Conservation (phyloP, 1,284 basidiomycete species). For the Boletus hoseneyae region DNA sequence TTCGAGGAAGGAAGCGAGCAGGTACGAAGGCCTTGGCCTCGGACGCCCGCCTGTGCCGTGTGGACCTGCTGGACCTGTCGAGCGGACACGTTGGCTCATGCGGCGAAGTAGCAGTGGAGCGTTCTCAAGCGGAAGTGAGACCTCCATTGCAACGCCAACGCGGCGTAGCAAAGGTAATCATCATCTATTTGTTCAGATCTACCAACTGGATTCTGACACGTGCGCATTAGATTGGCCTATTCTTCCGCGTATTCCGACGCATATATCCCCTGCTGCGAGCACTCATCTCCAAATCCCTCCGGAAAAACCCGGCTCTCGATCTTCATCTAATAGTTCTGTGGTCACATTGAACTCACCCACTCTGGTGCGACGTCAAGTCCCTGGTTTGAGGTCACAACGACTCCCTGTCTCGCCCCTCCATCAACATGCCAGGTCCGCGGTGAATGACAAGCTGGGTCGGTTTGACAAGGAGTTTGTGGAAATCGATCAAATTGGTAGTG, state of each 20-base stretch:
- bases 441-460: slow-evolving; percentile 43
- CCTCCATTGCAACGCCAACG: slow-evolving; percentile 65
- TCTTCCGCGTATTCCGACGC: slow-evolving; percentile 42
- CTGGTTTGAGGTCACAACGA: slow-evolving; percentile 18
- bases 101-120: slow-evolving; percentile 74
- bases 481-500: slow-evolving; percentile 82
- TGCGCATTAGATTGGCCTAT: slow-evolving; percentile 47
- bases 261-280: slow-evolving; percentile 28
- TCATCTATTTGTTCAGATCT: slow-evolving; percentile 29
- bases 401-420: slow-evolving; percentile 17
- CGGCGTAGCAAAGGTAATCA: slow-evolving; percentile 38
- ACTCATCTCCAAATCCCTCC: slow-evolving; percentile 39
- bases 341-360: slow-evolving; percentile 39
- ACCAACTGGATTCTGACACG: slow-evolving; percentile 9
- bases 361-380: slow-evolving; percentile 24
- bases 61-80: slow-evolving; percentile 35
- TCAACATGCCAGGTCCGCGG: slow-evolving; percentile 11
- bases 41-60: slow-evolving; percentile 49
- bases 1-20: slow-evolving; percentile 41
- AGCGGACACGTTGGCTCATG: slow-evolving; percentile 58
- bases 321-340: slow-evolving; percentile 50
- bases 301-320: slow-evolving; percentile 52
- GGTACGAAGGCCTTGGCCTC: slow-evolving; percentile 64
- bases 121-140: slow-evolving; percentile 69
- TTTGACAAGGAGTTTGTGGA: slow-evolving; percentile 81